phyloP scores from a whole-genome alignment of 768 basidiomycete species.

The Hysterangium stoloniferum region DNA sequence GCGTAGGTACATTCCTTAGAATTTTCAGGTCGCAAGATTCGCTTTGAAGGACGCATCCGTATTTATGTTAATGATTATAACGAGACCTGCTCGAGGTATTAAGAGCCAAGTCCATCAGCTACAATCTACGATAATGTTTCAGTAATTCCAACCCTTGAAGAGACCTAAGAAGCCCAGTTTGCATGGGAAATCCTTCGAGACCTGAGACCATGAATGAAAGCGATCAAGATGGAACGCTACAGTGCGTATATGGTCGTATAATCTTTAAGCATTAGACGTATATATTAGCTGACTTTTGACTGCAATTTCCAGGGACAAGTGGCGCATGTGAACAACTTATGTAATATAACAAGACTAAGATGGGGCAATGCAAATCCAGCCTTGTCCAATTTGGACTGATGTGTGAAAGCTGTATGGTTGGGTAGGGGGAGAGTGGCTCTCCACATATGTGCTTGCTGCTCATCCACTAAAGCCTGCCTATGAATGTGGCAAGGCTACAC shows the following conservation, averaged over 20 bases:
- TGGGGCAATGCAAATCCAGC: too few species aligned
- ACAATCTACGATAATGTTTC: neutral
- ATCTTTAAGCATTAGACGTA: conserved; percentile 1
- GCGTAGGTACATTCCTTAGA: conserved; percentile 5
- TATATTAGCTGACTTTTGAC: too few species aligned
- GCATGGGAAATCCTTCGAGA: conserved; percentile 8
- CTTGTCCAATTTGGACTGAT: too few species aligned
- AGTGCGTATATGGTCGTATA: conserved; percentile 11
- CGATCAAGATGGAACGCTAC: conserved; percentile 11
- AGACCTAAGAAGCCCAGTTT: conserved; percentile 9
- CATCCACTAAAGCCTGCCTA: too few species aligned
- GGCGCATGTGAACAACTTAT: too few species aligned
- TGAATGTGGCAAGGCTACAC: too few species aligned
- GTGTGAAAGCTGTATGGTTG: too few species aligned
- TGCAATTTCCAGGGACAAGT: too few species aligned
- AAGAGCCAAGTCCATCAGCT: conserved; percentile 10
- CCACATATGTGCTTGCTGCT: too few species aligned
- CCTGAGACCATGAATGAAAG: conserved; percentile 6
- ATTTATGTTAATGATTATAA: conserved; percentile 1
- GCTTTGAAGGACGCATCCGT: conserved; percentile 11
- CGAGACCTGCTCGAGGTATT: conserved; percentile 5
- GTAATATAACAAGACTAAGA: too few species aligned
- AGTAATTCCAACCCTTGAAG: conserved; percentile 1
- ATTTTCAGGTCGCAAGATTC: conserved; percentile 11
- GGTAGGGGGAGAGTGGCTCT: too few species aligned